phyloP scores from a whole-genome alignment of 768 basidiomycete genomes.

The Agaricus blazei region DNA sequence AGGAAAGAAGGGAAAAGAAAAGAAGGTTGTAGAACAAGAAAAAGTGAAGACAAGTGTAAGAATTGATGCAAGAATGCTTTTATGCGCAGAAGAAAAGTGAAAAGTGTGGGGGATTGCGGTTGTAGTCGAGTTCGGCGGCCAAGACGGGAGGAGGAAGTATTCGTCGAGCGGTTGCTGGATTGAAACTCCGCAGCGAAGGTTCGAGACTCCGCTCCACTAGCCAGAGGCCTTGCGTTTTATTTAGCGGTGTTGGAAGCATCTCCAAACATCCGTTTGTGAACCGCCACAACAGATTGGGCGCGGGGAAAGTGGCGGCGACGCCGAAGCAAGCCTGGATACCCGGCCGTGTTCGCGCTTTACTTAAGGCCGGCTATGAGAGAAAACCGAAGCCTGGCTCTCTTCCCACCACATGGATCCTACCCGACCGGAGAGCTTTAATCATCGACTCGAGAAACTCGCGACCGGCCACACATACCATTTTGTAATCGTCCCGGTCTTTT shows the following conservation, averaged over 20 bases:
- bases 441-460: conserved; percentile 42
- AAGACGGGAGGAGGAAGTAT: conserved; percentile 19
- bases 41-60: conserved; percentile 13
- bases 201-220: conserved; percentile 9
- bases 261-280: too few relatives aligned
- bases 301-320: too few relatives aligned
- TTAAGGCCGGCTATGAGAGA: neutral
- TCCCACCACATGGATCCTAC: conserved; percentile 32
- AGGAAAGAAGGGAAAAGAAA: conserved; percentile 18
- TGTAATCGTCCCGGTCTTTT: conserved; percentile 23
- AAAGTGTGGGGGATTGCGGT: conserved; percentile 18
- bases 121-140: conserved; percentile 27
- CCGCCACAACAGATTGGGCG: too few relatives aligned
- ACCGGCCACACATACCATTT: conserved; percentile 68
- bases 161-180: conserved; percentile 17
- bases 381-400: conserved; percentile 15
- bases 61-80: conserved; percentile 11
- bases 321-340: too few relatives aligned
- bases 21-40: conserved; percentile 15
- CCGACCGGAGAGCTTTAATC: conserved; percentile 44
- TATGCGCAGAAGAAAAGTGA: conserved; percentile 10
- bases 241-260: too few relatives aligned
- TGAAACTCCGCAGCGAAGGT: conserved; percentile 16
- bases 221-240: too few relatives aligned
- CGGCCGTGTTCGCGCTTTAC: neutral